phyloP scores from a whole-genome alignment of 345 rosid species.

The Eucalyptus tenuipes region DNA sequence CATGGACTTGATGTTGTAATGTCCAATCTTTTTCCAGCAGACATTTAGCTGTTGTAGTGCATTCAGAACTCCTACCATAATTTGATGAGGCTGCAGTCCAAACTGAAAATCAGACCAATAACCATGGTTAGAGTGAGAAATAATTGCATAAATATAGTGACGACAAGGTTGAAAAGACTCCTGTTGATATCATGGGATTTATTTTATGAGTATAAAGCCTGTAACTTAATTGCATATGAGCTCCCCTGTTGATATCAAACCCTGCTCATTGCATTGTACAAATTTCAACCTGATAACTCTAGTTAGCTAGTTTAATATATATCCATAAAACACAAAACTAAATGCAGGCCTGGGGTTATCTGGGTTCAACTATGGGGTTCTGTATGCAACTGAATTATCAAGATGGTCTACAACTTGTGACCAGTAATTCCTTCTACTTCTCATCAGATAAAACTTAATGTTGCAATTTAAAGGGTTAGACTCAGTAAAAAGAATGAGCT shows the following conservation, averaged over 20 bases:
- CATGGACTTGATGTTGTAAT: conserved; percentile 92
- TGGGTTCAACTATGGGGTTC: neutral
- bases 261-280: neutral
- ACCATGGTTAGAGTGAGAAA: neutral
- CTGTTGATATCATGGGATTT: neutral
- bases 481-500: neutral
- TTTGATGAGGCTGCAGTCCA: conserved; percentile 79
- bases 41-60: conserved; percentile 82
- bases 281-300: neutral
- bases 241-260: neutral
- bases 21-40: conserved; percentile 93
- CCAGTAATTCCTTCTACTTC: neutral
- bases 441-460: neutral
- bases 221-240: neutral
- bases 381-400: neutral
- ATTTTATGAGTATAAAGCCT: neutral
- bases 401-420: neutral
- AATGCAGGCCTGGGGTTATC: neutral
- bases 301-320: neutral
- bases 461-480: neutral
- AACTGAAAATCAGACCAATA: conserved; percentile 30
- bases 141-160: neutral
- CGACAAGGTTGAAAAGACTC: neutral
- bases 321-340: neutral
- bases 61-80: conserved; percentile 79